Evolutionary conservation across 345 rosid genomes (phyloP).

Genomic region (Turnera subulata): DNA sequence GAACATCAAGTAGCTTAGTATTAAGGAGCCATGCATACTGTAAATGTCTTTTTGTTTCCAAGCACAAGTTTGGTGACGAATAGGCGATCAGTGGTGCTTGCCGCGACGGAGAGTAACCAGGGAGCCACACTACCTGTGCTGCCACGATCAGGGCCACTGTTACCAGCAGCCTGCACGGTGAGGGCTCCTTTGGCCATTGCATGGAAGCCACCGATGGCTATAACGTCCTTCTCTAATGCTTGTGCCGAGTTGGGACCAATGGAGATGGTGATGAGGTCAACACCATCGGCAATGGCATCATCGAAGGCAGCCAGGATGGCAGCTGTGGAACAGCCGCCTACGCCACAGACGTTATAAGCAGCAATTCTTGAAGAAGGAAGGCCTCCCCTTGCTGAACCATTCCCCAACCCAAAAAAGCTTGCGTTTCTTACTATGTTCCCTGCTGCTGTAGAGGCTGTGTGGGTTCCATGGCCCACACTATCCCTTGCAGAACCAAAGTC

Average conservation of each 20-base stretch:
- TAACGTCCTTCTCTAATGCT: background rate
- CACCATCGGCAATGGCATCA: slow-evolving; percentile 8
- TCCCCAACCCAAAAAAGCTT: slow-evolving; percentile 42
- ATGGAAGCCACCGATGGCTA: background rate
- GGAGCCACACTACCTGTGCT: background rate
- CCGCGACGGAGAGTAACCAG: background rate
- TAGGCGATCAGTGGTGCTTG: background rate
- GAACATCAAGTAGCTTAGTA: too few relatives aligned
- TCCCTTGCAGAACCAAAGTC: slow-evolving; percentile 25
- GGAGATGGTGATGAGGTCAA: background rate
- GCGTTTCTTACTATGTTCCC: slow-evolving; percentile 40
- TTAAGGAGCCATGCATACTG: too few relatives aligned
- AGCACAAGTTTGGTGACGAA: background rate
- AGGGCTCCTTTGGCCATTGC: background rate
- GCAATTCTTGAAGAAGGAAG: slow-evolving; percentile 18
- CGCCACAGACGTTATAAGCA: slow-evolving; percentile 7
- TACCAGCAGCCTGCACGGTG: background rate
- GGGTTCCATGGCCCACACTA: slow-evolving; percentile 38
- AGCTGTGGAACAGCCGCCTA: background rate
- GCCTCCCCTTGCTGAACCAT: slow-evolving; percentile 36
- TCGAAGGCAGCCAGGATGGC: slow-evolving; percentile 10
- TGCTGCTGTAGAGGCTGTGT: slow-evolving; percentile 64
- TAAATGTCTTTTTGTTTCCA: background rate
- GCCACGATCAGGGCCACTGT: background rate
- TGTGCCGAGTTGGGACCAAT: background rate